These are phyloP conservation scores for Zymoseptoria brevis DNA, from an alignment of 2,329 filamentous ascomycete genomes.

Conservation along the genomic window DNA sequence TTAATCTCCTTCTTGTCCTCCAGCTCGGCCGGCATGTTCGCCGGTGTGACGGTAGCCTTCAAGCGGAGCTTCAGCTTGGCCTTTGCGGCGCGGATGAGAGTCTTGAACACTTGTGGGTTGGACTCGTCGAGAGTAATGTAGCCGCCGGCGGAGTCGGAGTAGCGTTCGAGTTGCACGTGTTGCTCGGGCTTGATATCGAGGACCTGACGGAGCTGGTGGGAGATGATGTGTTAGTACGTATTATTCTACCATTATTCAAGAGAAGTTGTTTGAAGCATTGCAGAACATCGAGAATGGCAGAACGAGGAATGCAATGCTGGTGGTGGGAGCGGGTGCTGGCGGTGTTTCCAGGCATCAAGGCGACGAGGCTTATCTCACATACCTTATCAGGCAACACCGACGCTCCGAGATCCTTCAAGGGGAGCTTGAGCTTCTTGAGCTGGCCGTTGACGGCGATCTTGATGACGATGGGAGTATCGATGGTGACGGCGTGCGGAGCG, in stretches of 20 bases:
- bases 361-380: conserved; percentile 35
- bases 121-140: conserved; percentile 72
- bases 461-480: conserved; percentile 71
- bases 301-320: neutral
- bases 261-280: conserved; percentile 3
- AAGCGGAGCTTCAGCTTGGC: conserved; percentile 96
- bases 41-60: conserved; percentile 35
- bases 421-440: conserved; percentile 79
- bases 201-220: conserved; percentile 57
- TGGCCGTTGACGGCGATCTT: conserved; percentile 73
- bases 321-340: neutral
- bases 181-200: conserved; percentile 58
- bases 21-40: conserved; percentile 10
- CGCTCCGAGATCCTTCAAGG: conserved; percentile 73
- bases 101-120: conserved; percentile 85
- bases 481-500: conserved; percentile 39
- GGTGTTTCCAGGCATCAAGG: conserved; percentile 2
- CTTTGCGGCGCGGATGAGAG: conserved; percentile 91
- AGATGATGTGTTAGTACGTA: neutral
- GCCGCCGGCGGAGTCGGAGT: conserved; percentile 80
- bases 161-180: conserved; percentile 72
- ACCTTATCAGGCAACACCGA: conserved; percentile 75
- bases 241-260: neutral
- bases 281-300: neutral
- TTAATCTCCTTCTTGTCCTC: conserved; percentile 12